Conservation (phyloP, 768 basidiomycete genomes). For the Dacryopinax spathularia region DNA sequence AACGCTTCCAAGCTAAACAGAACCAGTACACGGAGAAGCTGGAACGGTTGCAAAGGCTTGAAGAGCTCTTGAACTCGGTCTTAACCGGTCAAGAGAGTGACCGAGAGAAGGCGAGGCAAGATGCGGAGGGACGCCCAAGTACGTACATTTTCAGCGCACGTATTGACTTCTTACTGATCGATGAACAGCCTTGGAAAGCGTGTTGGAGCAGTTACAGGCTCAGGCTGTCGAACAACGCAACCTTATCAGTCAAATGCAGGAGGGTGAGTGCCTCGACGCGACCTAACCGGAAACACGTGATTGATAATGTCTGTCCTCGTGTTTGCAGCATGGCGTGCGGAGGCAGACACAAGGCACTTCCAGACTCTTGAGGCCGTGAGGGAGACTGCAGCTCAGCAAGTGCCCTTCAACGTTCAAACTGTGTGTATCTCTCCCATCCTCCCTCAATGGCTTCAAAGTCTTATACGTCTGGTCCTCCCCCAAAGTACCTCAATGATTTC, state of each 20-base stretch:
- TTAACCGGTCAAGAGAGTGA: conserved; percentile 42
- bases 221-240: conserved; percentile 50
- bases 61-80: conserved; percentile 40
- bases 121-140: conserved; percentile 25
- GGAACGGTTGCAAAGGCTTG: conserved; percentile 38
- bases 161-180: not conserved
- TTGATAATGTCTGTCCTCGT: not conserved
- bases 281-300: conserved; percentile 6
- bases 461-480: not conserved
- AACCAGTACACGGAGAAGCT: conserved; percentile 46
- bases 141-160: not conserved
- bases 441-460: conserved; percentile 1
- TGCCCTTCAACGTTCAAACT: conserved; percentile 71
- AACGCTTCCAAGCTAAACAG: conserved; percentile 50
- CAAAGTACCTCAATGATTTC: conserved; percentile 69
- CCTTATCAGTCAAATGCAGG: conserved; percentile 33
- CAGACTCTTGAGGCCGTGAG: conserved; percentile 55
- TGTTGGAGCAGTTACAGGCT: conserved; percentile 43
- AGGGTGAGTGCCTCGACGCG: conserved; percentile 14
- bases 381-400: conserved; percentile 57
- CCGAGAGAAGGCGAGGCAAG: conserved; percentile 38
- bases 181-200: conserved; percentile 40
- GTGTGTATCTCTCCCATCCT: conserved; percentile 26
- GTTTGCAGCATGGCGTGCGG: conserved; percentile 48
- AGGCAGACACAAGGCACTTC: conserved; percentile 47